A percentile compares a stretch with the other conserved stretches of the same genome.
Conservation (phyloP, 2,329 filamentous ascomycete species). For the Xylogone sp. region DNA sequence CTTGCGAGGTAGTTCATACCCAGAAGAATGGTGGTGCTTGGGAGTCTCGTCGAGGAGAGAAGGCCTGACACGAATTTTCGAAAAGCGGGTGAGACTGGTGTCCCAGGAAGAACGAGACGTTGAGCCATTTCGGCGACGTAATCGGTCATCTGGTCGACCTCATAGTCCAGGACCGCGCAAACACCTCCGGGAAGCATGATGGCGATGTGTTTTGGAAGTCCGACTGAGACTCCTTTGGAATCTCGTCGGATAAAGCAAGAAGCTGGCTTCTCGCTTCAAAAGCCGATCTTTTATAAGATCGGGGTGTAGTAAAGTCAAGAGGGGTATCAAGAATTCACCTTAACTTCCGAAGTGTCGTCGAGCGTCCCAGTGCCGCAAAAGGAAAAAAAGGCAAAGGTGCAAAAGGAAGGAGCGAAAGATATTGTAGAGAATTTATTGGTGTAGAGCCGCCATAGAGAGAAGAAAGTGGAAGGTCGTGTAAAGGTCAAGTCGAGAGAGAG, state of each 20-base stretch:
- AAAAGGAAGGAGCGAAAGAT: slow-evolving; percentile 16
- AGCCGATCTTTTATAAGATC: neutral
- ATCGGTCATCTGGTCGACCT: slow-evolving; percentile 74
- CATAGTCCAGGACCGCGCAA: slow-evolving; percentile 70
- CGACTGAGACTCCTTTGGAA: slow-evolving; percentile 25
- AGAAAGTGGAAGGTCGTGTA: slow-evolving; percentile 9
- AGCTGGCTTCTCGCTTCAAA: slow-evolving; percentile 16
- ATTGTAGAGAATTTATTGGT: slow-evolving; percentile 19
- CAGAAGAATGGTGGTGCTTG: slow-evolving; percentile 68
- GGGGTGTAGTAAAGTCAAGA: slow-evolving; percentile 8
- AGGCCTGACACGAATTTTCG: slow-evolving; percentile 73
- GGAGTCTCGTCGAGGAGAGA: slow-evolving; percentile 66
- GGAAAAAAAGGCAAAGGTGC: slow-evolving; percentile 4
- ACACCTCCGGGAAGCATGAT: slow-evolving; percentile 53
- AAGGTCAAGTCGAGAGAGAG: slow-evolving; percentile 4
- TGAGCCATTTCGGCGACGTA: slow-evolving; percentile 72
- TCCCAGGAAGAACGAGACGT: slow-evolving; percentile 60
- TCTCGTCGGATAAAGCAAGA: slow-evolving; percentile 26
- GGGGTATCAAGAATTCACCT: neutral
- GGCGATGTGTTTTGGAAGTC: slow-evolving; percentile 14
- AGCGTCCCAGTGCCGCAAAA: slow-evolving; percentile 10
- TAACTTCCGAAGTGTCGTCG: slow-evolving; percentile 4
- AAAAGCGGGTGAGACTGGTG: slow-evolving; percentile 58
- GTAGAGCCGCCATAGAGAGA: slow-evolving; percentile 23
- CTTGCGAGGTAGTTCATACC: slow-evolving; percentile 66